phyloP scores from a whole-genome alignment of 1,139 yeast genomes.

The Martiniozyma asiatica region DNA sequence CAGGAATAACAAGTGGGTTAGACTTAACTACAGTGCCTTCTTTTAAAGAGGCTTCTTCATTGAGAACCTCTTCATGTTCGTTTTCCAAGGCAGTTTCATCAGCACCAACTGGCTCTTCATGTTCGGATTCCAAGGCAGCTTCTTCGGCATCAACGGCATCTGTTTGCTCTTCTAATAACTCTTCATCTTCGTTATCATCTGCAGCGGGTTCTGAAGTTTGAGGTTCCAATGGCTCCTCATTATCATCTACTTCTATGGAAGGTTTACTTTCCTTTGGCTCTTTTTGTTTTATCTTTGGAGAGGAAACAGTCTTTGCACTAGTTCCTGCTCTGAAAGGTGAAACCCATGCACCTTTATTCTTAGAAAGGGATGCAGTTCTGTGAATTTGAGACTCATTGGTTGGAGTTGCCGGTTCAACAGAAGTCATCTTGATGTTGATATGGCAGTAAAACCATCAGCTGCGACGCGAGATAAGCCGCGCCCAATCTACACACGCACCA shows the following conservation, averaged over 20 bases:
- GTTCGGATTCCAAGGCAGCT: constrained; percentile 2
- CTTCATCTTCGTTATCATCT: constrained; percentile 5
- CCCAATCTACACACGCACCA: too few species aligned
- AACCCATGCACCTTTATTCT: constrained; percentile 1
- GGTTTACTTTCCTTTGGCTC: constrained; percentile 33
- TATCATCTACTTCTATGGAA: constrained; percentile 12
- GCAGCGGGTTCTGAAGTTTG: constrained; percentile 4
- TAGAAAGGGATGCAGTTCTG: too few species aligned
- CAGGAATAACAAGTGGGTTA: constrained; percentile 29
- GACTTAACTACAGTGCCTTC: constrained; percentile 6
- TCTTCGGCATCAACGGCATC: constrained; percentile 5
- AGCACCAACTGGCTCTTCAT: constrained; percentile 1
- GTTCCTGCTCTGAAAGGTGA: constrained; percentile 4
- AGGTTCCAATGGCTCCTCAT: constrained; percentile 6
- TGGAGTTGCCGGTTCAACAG: too few species aligned
- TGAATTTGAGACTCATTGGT: too few species aligned
- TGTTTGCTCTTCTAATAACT: constrained; percentile 3
- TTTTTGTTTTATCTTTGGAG: constrained; percentile 16
- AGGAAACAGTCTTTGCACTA: constrained; percentile 5
- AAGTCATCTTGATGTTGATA: too few species aligned
- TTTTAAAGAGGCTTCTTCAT: constrained; percentile 5
- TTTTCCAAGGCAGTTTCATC: constrained; percentile 2
- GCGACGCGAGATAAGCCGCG: too few species aligned
- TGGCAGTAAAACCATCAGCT: too few species aligned
- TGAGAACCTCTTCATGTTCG: constrained; percentile 1